Evolutionary conservation across 805 yeast species (phyloP).

Genomic region (Candida nitratophila): DNA sequence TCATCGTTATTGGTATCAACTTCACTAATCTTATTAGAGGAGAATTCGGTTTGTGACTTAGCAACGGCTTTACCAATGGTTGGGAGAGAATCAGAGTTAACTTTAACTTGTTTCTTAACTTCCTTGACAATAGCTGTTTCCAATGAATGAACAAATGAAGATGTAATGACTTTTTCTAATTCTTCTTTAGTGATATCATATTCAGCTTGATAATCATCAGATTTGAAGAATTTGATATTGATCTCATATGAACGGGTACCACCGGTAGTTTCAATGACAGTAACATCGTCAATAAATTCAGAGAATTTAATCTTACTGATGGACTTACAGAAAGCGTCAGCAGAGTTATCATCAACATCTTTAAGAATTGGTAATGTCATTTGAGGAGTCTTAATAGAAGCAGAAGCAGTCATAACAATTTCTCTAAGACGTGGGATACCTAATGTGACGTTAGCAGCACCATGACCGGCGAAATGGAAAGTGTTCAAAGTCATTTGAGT

Average conservation of each 20-base stretch:
- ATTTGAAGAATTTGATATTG: slow-evolving; percentile 66
- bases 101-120: slow-evolving; percentile 69
- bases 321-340: slow-evolving; percentile 89
- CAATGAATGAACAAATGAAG: slow-evolving; percentile 58
- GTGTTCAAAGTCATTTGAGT: slow-evolving; percentile 97
- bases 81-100: slow-evolving; percentile 42
- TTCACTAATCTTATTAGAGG: slow-evolving; percentile 21
- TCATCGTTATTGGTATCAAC: slow-evolving; percentile 34
- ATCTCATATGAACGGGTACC: slow-evolving; percentile 68
- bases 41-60: slow-evolving; percentile 39
- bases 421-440: slow-evolving; percentile 99
- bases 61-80: slow-evolving; percentile 69
- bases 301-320: slow-evolving; percentile 79
- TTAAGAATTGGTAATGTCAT: slow-evolving; percentile 84
- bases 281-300: slow-evolving; percentile 79
- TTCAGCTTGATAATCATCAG: slow-evolving; percentile 73
- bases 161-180: slow-evolving; percentile 61
- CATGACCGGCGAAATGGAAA: slow-evolving; percentile 99
- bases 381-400: slow-evolving; percentile 95
- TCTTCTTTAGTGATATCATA: slow-evolving; percentile 81
- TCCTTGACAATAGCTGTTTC: slow-evolving; percentile 75
- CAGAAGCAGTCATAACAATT: slow-evolving; percentile 98
- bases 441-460: slow-evolving; percentile 98
- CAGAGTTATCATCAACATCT: slow-evolving; percentile 79
- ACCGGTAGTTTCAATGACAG: slow-evolving; percentile 85